Percentiles rank a stretch among this genome's conserved stretches.
phyloP scores from a whole-genome alignment of 441 rosid species.

The Biscutella laevigata region DNA sequence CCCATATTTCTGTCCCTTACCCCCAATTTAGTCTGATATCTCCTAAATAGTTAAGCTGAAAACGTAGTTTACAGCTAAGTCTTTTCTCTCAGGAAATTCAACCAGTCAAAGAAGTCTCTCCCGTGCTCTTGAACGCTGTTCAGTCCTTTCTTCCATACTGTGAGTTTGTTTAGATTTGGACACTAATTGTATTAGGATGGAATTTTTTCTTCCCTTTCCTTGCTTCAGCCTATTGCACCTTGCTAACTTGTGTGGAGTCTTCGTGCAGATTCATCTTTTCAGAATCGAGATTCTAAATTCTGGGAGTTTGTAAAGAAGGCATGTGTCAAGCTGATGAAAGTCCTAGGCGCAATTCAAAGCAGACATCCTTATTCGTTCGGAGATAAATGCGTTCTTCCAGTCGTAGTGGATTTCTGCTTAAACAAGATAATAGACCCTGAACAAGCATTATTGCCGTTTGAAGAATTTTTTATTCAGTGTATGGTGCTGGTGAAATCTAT shows the following conservation, averaged over 20 bases:
- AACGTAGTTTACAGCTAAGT: conserved; percentile 9
- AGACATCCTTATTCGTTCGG: conserved; percentile 97
- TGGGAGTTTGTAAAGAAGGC: conserved; percentile 81
- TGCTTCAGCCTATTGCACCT: neutral
- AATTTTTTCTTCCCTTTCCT: neutral
- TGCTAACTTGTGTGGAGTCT: conserved; percentile 17
- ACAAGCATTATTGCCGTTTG: conserved; percentile 50
- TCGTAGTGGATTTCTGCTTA: conserved; percentile 82
- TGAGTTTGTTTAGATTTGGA: conserved; percentile 36
- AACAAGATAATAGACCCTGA: conserved; percentile 77
- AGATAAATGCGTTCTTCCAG: conserved; percentile 77
- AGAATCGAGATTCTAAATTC: conserved; percentile 49
- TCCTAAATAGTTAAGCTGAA: conserved; percentile 2
- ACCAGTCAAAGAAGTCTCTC: conserved; percentile 91
- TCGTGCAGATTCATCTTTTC: conserved; percentile 70
- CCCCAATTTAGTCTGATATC: neutral
- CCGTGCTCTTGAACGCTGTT: conserved; percentile 65
- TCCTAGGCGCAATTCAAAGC: conserved; percentile 71
- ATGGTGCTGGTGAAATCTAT: conserved; percentile 90
- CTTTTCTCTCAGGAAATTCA: conserved; percentile 55
- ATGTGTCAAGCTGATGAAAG: conserved; percentile 89
- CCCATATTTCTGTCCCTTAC: neutral
- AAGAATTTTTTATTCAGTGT: conserved; percentile 84
- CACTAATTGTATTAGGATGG: too few species aligned
- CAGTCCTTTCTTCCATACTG: conserved; percentile 88